Percentiles rank a stretch among this genome's conserved stretches.
Conservation (phyloP, 2,329 filamentous ascomycete species). For the Myriosclerotinia scirpicola region DNA sequence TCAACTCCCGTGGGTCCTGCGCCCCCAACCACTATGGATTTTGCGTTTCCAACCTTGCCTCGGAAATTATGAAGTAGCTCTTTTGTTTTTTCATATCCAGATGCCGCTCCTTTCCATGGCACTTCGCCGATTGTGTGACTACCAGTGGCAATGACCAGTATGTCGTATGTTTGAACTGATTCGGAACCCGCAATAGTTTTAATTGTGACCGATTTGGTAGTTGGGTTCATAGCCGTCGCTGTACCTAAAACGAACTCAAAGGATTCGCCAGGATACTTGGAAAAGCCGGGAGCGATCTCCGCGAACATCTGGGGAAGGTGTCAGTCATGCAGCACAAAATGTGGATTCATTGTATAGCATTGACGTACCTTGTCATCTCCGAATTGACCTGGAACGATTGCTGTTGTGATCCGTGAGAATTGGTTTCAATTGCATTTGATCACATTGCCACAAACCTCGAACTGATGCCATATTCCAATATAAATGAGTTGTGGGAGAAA, state of each 20-base stretch:
- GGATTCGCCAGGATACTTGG: constrained; percentile 47
- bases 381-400: constrained; percentile 47
- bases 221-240: constrained; percentile 48
- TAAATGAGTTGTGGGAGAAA: constrained; percentile 53
- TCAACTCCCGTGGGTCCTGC: constrained; percentile 43
- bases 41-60: constrained; percentile 32
- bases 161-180: constrained; percentile 48
- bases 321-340: neutral
- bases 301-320: constrained; percentile 39
- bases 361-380: constrained; percentile 43
- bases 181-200: constrained; percentile 39
- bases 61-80: constrained; percentile 33
- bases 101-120: constrained; percentile 47
- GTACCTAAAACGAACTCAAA: constrained; percentile 56
- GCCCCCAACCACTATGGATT: constrained; percentile 40
- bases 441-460: constrained; percentile 40
- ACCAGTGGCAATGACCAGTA: constrained; percentile 57
- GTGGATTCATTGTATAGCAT: too few species aligned
- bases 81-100: constrained; percentile 43
- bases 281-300: constrained; percentile 47
- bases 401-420: constrained; percentile 13
- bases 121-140: constrained; percentile 45
- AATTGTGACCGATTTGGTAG: constrained; percentile 47
- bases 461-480: constrained; percentile 53
- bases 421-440: neutral